Evolutionary conservation across 139 green algal species (phyloP), one percentile per base, ranked within the genome.

Genomic region (Chlamydomonas applanata): DNA sequence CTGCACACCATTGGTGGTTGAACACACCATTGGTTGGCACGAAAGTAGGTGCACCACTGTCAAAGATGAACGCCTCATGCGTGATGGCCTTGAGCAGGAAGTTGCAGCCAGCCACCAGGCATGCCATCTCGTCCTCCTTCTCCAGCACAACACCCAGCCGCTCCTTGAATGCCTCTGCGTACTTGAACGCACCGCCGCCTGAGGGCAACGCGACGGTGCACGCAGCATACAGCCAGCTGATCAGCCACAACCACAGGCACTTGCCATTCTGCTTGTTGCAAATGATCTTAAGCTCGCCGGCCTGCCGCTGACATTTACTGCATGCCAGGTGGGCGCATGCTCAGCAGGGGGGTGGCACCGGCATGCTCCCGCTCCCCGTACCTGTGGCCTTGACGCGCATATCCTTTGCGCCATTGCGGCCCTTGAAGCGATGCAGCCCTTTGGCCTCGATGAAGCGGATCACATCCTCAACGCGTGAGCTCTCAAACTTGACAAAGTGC

Each of bases 401-500:
- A 22, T 85, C 82, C 53, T 78, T 74, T 44, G 64, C 66, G 17
- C 67, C 69, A 17, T 80, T 74, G 5, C 74, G 63, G 32, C 83
- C 71, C 46, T 75, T 72, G 29, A 77, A 83, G 45, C 78, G 81
- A 79, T 98, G 95, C 72, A 99, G 83, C 4, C 89, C 84, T 77
- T 98, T 98, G 27, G 89, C 88, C 73, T 97, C 77, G 35, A 99
- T 99, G 85, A 99, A 99, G 59, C 92, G 85, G 0, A 99, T 81
- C 72, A 79, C 91, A 53, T 97, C 88, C 5, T 95, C 72, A 14
- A 99, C 78, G 19, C 91, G 89, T 3, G 62, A 79, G 0, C 90
- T 98, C 83, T 99, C 94, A 89, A 99, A 99, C 83, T 99, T 98
- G 19, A 98, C 93, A 87, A 99, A 99, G 83, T 99, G 96, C 65